Base-by-base conservation (phyloP, 768 basidiomycete species). In the Lanmaoa rubissima region DNA sequence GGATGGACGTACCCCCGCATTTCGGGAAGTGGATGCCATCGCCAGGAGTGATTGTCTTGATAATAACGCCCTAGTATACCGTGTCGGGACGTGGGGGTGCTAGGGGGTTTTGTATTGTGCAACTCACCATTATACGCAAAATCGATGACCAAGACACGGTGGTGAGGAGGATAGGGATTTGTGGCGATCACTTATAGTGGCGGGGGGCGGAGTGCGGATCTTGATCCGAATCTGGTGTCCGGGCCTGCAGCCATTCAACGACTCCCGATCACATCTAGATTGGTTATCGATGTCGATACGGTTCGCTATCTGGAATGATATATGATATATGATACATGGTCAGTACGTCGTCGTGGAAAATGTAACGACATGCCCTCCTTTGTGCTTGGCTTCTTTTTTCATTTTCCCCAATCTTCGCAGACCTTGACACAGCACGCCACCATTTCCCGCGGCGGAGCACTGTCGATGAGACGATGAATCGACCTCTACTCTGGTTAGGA, bases 11-110 rank as follows among this genome's bases (percentile, higher is more conserved):
- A 89, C 91, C 90, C 59, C 89, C 87, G 60, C 62, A 70, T 76
- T 82, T 81, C 49, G 93, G 92, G 75, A 79, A 92, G 62, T 51
- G 79, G 53, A 60, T 58, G 57, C 82, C 81, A 73, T 93, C 87
- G 42, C 90, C 92, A 28, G 79, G 61, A n/a, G 64, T 46, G 62
- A 90, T 62, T 41, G 65, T 68, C 53, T 89, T 77, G 65, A 94
- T 75, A 43, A 76, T 82, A 59, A 93, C 89, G 73, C 90, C 90
- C 90, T 91, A 62, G 5, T 48, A 49, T 10, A 36, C 16, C 34
- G 31, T 38, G 59, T 63, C 26, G 35, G 57, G 34, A 49, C 32
- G 41, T 35, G 41, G 26, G 42, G 38, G 19, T 9, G 19, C 21
- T 16, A 17, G 42, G 42, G 31, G 54, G 51, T 32, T 44, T 61